These are phyloP conservation scores for Arachnomyces sp. DNA, from an alignment of 2,329 filamentous ascomycete genomes.

Conservation along the genomic window DNA sequence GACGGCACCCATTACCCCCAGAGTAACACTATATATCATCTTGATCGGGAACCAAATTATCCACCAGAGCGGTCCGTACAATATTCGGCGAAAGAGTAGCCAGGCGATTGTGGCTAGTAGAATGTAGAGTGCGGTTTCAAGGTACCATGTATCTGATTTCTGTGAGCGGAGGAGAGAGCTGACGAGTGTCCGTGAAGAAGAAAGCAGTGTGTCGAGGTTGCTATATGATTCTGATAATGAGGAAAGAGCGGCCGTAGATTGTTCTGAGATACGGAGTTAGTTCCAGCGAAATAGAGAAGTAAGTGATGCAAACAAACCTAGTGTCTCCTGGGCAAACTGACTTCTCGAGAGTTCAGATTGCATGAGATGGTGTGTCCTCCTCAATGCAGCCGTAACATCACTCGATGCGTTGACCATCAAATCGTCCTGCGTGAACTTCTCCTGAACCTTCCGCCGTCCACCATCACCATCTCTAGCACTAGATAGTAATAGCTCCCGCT, in stretches of 20 bases:
- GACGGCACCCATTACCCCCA: constrained; percentile 49
- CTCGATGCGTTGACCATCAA: constrained; percentile 66
- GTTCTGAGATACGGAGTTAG: constrained; percentile 36
- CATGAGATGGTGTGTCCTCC: constrained; percentile 81
- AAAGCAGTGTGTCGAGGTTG: constrained; percentile 68
- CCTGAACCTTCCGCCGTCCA: constrained; percentile 25
- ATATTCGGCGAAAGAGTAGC: constrained; percentile 73
- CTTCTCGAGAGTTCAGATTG: constrained; percentile 76
- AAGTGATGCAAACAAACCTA: constrained; percentile 37
- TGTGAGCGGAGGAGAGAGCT: constrained; percentile 74
- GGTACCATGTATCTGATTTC: constrained; percentile 97
- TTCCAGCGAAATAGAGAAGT: constrained; percentile 8
- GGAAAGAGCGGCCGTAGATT: constrained; percentile 74
- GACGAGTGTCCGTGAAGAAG: constrained; percentile 66
- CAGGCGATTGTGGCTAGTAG: constrained; percentile 69
- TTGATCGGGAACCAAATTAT: constrained; percentile 76
- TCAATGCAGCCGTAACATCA: constrained; percentile 76
- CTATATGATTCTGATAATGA: constrained; percentile 75
- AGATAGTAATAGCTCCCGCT: constrained; percentile 68
- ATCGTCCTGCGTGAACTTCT: constrained; percentile 61
- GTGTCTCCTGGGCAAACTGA: constrained; percentile 80
- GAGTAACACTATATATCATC: constrained; percentile 52
- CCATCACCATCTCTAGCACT: constrained; percentile 44
- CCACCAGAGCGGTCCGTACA: constrained; percentile 91
- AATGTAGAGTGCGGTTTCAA: constrained; percentile 82